Conservation (phyloP, 2,329 filamentous ascomycete genomes). For the Fusarium succisae region DNA sequence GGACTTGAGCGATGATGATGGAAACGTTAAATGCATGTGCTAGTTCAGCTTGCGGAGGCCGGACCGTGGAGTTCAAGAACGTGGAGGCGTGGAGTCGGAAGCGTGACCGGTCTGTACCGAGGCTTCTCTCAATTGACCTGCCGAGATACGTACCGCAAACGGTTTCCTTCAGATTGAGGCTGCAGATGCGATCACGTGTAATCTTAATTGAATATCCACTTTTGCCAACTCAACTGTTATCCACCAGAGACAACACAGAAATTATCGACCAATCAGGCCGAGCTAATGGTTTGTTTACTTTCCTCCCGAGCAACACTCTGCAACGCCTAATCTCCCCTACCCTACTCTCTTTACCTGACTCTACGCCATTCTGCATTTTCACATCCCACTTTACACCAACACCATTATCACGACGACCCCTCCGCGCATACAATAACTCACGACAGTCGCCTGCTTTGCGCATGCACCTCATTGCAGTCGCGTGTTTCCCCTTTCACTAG, state of each 20-base stretch:
- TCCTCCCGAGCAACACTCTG: slow-evolving; percentile 50
- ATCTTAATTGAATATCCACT: neutral
- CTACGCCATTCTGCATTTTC: slow-evolving; percentile 28
- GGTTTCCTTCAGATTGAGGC: neutral
- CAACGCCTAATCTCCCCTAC: slow-evolving; percentile 26
- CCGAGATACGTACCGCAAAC: slow-evolving; percentile 30
- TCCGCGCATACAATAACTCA: neutral
- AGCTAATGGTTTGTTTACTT: slow-evolving; percentile 54
- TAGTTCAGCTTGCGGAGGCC: slow-evolving; percentile 32
- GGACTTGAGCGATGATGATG: slow-evolving; percentile 24
- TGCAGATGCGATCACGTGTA: slow-evolving; percentile 24
- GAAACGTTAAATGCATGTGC: slow-evolving; percentile 44
- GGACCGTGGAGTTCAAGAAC: slow-evolving; percentile 31
- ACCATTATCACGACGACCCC: slow-evolving; percentile 12
- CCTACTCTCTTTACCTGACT: slow-evolving; percentile 2
- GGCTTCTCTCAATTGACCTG: slow-evolving; percentile 39
- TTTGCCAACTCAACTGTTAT: slow-evolving; percentile 23
- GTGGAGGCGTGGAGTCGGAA: slow-evolving; percentile 41
- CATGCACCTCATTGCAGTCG: slow-evolving; percentile 29
- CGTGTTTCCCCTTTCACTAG: slow-evolving; percentile 9
- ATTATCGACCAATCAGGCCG: slow-evolving; percentile 41
- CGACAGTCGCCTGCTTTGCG: slow-evolving; percentile 10
- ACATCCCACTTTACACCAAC: slow-evolving; percentile 34
- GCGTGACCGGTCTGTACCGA: slow-evolving; percentile 46
- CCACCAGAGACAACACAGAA: slow-evolving; percentile 5